Conservation (phyloP, 768 basidiomycete species). For the Suillus cothurnatus region DNA sequence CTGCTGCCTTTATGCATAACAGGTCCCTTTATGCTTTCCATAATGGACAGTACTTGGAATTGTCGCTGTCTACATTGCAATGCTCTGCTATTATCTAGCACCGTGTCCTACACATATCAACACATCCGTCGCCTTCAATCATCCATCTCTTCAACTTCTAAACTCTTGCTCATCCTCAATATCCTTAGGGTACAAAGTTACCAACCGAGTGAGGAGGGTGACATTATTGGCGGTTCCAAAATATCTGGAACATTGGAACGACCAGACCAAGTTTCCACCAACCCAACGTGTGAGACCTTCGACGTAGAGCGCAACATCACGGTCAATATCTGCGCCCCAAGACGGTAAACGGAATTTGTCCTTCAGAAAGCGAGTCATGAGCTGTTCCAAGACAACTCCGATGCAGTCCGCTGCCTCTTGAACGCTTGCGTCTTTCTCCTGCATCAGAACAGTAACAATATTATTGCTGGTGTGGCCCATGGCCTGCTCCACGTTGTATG, state of each 20-base stretch:
- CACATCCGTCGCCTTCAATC: neutral
- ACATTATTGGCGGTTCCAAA: constrained; percentile 46
- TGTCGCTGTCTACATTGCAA: no score
- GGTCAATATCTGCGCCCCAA: constrained; percentile 50
- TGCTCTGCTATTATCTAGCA: no score
- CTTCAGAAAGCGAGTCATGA: constrained; percentile 53
- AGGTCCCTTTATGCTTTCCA: neutral
- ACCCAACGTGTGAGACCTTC: constrained; percentile 62
- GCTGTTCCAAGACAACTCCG: constrained; percentile 49
- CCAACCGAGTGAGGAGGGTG: neutral
- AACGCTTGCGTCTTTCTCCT: constrained; percentile 50
- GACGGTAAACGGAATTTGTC: constrained; percentile 51
- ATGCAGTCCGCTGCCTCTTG: constrained; percentile 62
- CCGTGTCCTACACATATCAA: neutral
- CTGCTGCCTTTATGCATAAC: neutral
- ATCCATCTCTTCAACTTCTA: neutral
- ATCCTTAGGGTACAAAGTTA: neutral
- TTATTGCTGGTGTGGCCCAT: constrained; percentile 68
- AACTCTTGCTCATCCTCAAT: neutral
- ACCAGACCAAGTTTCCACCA: constrained; percentile 69
- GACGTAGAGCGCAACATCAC: constrained; percentile 53
- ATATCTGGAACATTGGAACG: constrained; percentile 69
- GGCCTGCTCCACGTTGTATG: constrained; percentile 72
- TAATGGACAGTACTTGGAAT: no score
- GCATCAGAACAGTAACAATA: constrained; percentile 68